Percentiles rank a stretch among this genome's conserved stretches.
Evolutionary conservation across 495 filamentous ascomycete genomes (phyloP).

Genomic region (Penicillium maclennaniae): DNA sequence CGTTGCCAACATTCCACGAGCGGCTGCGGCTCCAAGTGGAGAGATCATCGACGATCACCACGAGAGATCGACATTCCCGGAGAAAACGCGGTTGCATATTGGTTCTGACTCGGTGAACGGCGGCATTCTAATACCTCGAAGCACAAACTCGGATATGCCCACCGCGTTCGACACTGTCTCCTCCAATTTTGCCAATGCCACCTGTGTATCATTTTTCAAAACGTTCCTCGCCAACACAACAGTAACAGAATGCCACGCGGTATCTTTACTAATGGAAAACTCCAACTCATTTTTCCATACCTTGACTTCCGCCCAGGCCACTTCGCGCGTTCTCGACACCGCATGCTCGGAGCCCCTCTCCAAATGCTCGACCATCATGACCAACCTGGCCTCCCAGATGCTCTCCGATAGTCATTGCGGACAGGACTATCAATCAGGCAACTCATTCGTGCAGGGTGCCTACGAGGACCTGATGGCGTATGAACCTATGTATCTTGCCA

Average conservation of each 20-base stretch:
- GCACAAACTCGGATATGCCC: conserved; percentile 47
- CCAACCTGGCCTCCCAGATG: conserved; percentile 55
- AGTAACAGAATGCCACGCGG: conserved; percentile 66
- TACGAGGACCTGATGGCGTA: conserved; percentile 72
- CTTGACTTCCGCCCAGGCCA: conserved; percentile 56
- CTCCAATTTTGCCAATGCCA: conserved; percentile 59
- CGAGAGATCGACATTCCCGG: conserved; percentile 8
- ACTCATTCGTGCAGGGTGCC: conserved; percentile 67
- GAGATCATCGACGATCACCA: conserved; percentile 19
- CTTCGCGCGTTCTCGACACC: conserved; percentile 66
- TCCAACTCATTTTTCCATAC: conserved; percentile 75
- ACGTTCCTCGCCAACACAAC: conserved; percentile 58
- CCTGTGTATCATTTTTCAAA: conserved; percentile 66
- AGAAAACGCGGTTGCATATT: background rate
- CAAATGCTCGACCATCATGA: conserved; percentile 58
- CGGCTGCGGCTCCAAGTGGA: conserved; percentile 16
- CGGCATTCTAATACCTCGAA: conserved; percentile 6
- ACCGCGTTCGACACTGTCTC: conserved; percentile 69
- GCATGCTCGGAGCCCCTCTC: conserved; percentile 62
- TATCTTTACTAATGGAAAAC: conserved; percentile 70
- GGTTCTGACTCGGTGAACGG: background rate
- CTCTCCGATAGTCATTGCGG: conserved; percentile 60
- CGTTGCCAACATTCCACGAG: conserved; percentile 6
- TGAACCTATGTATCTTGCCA: conserved; percentile 69
- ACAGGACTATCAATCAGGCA: conserved; percentile 59